phyloP scores from a whole-genome alignment of 2,329 filamentous ascomycete species.

The Monosporascus sp. region DNA sequence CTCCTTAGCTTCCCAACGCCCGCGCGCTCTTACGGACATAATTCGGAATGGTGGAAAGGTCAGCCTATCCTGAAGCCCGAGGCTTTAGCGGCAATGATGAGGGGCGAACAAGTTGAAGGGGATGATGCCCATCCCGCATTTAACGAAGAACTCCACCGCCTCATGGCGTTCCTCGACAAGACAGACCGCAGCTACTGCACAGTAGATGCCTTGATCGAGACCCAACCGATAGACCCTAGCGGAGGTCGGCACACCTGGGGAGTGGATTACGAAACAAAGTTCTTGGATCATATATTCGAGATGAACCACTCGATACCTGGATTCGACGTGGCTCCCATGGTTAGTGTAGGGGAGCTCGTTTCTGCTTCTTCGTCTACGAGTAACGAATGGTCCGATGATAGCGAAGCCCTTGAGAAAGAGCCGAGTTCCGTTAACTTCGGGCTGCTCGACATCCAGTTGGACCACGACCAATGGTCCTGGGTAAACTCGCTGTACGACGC shows the following conservation, averaged over 20 bases:
- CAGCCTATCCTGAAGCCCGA: slow-evolving; percentile 41
- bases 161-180: slow-evolving; percentile 58
- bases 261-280: slow-evolving; percentile 39
- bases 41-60: slow-evolving; percentile 59
- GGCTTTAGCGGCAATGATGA: slow-evolving; percentile 28
- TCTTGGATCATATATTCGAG: slow-evolving; percentile 27
- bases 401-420: slow-evolving; percentile 24
- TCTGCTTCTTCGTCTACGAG: slow-evolving; percentile 5
- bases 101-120: slow-evolving; percentile 25
- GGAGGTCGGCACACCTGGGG: slow-evolving; percentile 26
- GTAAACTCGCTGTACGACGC: slow-evolving; percentile 43
- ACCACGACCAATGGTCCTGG: slow-evolving; percentile 29
- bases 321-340: slow-evolving; percentile 17
- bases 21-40: slow-evolving; percentile 46
- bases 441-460: slow-evolving; percentile 36
- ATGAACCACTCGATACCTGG: slow-evolving; percentile 9
- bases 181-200: slow-evolving; percentile 57
- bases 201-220: slow-evolving; percentile 40
- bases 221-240: slow-evolving; percentile 27
- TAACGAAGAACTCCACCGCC: slow-evolving; percentile 52
- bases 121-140: slow-evolving; percentile 33
- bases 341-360: slow-evolving; percentile 17
- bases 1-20: slow-evolving; percentile 40
- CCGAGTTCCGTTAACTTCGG: slow-evolving; percentile 34
- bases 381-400: slow-evolving; percentile 4